Conservation (phyloP, 176 grass and related monocot genomes). For the Pharus latifolius region DNA sequence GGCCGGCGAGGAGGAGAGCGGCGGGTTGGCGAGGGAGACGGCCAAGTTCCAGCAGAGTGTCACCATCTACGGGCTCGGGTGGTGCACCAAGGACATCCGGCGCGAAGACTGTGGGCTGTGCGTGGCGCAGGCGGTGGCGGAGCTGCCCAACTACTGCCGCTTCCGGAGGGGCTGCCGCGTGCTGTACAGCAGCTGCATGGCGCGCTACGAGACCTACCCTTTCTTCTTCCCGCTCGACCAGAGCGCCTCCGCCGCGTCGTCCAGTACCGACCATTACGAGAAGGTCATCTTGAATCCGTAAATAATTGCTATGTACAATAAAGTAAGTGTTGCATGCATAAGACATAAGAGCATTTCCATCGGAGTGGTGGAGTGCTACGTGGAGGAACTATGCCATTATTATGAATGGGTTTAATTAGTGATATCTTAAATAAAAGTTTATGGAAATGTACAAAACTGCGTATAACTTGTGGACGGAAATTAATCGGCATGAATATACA, state of each 20-base stretch:
- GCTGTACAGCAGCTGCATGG: slow-evolving; percentile 69
- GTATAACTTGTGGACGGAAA: too few relatives aligned
- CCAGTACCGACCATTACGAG: not conserved
- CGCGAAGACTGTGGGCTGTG: slow-evolving; percentile 42
- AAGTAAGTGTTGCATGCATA: too few relatives aligned
- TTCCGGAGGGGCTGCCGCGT: slow-evolving; percentile 59
- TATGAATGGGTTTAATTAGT: too few relatives aligned
- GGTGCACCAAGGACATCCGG: slow-evolving; percentile 60
- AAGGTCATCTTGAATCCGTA: slow-evolving; percentile 12
- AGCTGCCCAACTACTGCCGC: slow-evolving; percentile 49
- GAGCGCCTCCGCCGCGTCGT: not conserved
- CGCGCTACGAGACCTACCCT: slow-evolving; percentile 63
- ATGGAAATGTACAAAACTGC: too few relatives aligned
- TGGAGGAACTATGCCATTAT: too few relatives aligned
- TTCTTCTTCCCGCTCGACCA: slow-evolving; percentile 61
- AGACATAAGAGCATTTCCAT: too few relatives aligned
- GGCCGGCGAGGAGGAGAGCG: not conserved
- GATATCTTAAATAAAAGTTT: too few relatives aligned
- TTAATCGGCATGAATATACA: too few relatives aligned
- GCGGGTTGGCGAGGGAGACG: slow-evolving; percentile 26
- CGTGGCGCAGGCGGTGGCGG: slow-evolving; percentile 53
- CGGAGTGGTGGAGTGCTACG: too few relatives aligned
- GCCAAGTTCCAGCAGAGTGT: not conserved
- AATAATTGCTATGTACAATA: too few relatives aligned
- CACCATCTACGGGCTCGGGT: slow-evolving; percentile 59